Base-by-base conservation (phyloP, 139 green algal species). In the Coccomyxa sp. region DNA sequence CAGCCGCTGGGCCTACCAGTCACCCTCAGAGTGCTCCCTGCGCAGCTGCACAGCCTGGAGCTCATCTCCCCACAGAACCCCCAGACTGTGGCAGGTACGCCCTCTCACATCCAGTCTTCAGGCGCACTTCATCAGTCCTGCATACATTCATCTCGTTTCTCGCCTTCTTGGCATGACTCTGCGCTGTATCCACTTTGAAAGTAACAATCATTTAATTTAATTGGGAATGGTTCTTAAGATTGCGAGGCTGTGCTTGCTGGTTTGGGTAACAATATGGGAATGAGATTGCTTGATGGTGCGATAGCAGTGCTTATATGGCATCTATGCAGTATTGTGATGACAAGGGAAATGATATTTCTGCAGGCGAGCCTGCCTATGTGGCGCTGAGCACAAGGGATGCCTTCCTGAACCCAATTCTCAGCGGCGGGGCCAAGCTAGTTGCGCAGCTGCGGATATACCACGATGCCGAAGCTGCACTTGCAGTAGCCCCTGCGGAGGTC, bases 21-120 rank as follows among this genome's bases (percentile, higher is more conserved):
- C 58, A 85, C 80, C 31, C 57, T 85, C 76, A 68, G n/a, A 21
- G 66, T 85, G 66, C 67, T 67, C 13, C 66, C 81, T 59, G 63
- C 57, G 9, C 13, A 63, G 66, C 80, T 83, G 59, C 25, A 31
- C 15, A 58, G 13, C 58, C 78, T 81, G 32, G 67, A 27, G 38
- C 80, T 76, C 27, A 21, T 58, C 31, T 58, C 76, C 1, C 23
- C 63, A 9, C 60, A 25, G 13, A 23, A 21, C 28, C 0, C 76
- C 9, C 4, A 75, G 16, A 77, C 60, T 59, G 76, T 59, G 60
- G 80, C 80, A 77, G 80, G 80, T 83, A 28, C 16, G 63, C 12
- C n/a, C 38, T 51, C 38, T 51, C 38, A 7, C 38, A 51, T 51
- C 38, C 38, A 7, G 3, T 51, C 38, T 51, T 51, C 38, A 51